Conservation (phyloP, 2,329 filamentous ascomycete species). For the Anisogramma anomala region DNA sequence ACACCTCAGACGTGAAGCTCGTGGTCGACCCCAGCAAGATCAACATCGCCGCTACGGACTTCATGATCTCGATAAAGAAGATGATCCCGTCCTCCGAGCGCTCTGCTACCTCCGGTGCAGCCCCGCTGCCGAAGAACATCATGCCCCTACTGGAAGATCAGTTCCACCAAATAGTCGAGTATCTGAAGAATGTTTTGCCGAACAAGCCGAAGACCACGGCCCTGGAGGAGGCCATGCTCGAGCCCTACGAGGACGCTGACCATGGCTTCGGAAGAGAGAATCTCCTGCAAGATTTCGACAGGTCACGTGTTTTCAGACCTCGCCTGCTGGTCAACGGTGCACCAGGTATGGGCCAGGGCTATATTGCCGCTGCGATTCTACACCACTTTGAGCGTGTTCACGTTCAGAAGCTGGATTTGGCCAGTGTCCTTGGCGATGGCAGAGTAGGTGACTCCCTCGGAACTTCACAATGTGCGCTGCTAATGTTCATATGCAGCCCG, state of each 20-base stretch:
- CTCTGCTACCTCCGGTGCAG: slow-evolving; percentile 72
- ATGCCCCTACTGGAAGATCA: slow-evolving; percentile 71
- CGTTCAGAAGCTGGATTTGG: slow-evolving; percentile 87
- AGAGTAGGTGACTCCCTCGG: slow-evolving; percentile 40
- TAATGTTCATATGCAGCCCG: slow-evolving; percentile 37
- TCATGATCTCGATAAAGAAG: slow-evolving; percentile 94
- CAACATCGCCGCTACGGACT: slow-evolving; percentile 80
- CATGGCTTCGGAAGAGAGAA: slow-evolving; percentile 77
- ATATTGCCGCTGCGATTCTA: slow-evolving; percentile 72
- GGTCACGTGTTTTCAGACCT: slow-evolving; percentile 76
- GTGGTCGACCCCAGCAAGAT: slow-evolving; percentile 78
- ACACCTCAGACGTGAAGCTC: slow-evolving; percentile 79
- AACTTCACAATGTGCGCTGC: slow-evolving; percentile 8
- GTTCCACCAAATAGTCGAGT: slow-evolving; percentile 53
- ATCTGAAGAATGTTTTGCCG: slow-evolving; percentile 68
- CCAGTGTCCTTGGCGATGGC: slow-evolving; percentile 74
- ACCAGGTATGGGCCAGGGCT: slow-evolving; percentile 86
- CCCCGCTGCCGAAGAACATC: slow-evolving; percentile 65
- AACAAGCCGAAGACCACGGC: slow-evolving; percentile 79
- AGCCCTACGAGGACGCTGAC: slow-evolving; percentile 72
- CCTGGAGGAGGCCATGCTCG: slow-evolving; percentile 85
- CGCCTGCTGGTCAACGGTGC: slow-evolving; percentile 72
- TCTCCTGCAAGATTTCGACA: slow-evolving; percentile 67
- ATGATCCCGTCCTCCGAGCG: slow-evolving; percentile 91
- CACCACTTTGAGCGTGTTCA: slow-evolving; percentile 90